Percentiles rank a stretch among this genome's conserved stretches.
Evolutionary conservation across 225 moss, liverwort and hornwort genomes (phyloP).

Genomic region (Marchantia paleacea): DNA sequence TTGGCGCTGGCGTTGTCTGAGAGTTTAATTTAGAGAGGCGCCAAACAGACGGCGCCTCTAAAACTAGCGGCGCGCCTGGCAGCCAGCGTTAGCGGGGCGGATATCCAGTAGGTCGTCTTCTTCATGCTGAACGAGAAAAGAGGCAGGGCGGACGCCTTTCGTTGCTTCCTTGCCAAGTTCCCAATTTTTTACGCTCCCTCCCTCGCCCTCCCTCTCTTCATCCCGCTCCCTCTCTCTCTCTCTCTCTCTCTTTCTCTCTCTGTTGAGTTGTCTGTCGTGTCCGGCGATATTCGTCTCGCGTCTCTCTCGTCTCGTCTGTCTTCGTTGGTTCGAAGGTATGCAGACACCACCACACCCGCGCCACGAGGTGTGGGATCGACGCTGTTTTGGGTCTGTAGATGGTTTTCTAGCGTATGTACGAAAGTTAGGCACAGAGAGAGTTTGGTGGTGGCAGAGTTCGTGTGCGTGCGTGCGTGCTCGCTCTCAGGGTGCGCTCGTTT

Average conservation of each 20-base stretch:
- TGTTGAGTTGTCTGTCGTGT: not conserved
- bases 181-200: too few relatives aligned
- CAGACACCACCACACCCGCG: not conserved
- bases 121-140: not conserved
- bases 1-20: not conserved
- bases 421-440: not conserved
- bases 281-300: not conserved
- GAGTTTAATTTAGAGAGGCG: not conserved
- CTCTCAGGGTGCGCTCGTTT: not conserved
- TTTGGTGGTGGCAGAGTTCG: not conserved
- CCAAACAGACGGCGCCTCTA: not conserved
- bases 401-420: not conserved
- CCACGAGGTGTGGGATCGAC: not conserved
- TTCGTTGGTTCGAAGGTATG: conserved; percentile 2
- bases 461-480: not conserved
- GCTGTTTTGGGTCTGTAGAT: not conserved
- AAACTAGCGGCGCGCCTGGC: not conserved
- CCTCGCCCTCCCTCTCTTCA: not conserved
- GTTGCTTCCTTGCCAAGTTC: not conserved
- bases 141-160: not conserved
- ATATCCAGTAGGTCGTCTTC: not conserved
- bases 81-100: not conserved
- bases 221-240: not conserved
- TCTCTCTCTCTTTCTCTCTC: not conserved
- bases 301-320: not conserved